Evolutionary conservation across 768 basidiomycete species (phyloP).

Genomic region (Tephrocybe sp.): DNA sequence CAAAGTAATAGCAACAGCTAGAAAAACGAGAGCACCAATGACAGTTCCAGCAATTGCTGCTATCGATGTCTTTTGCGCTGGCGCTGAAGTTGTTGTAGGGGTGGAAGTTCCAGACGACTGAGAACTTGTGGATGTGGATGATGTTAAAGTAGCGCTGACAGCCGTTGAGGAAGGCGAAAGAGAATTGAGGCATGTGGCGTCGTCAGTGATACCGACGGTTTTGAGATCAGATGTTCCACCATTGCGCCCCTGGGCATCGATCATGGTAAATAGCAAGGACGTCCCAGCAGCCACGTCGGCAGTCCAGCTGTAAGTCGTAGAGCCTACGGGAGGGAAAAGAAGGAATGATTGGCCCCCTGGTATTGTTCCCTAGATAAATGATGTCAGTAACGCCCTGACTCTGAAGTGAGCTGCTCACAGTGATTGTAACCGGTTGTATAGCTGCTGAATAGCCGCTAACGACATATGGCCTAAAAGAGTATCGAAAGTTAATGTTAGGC

Average conservation of each 20-base stretch:
- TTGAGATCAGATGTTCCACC: slow-evolving; percentile 64
- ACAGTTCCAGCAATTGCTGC: slow-evolving; percentile 53
- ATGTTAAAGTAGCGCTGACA: slow-evolving; percentile 9
- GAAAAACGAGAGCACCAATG: slow-evolving; percentile 51
- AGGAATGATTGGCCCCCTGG: slow-evolving; percentile 57
- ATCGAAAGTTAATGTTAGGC: not conserved
- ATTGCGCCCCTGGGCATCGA: slow-evolving; percentile 45
- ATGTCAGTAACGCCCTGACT: not conserved
- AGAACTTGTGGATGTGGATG: slow-evolving; percentile 14
- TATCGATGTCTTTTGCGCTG: slow-evolving; percentile 28
- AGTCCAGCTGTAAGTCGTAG: slow-evolving; percentile 50
- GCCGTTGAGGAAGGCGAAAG: slow-evolving; percentile 54
- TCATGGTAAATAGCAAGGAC: slow-evolving; percentile 55
- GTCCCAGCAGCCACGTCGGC: slow-evolving; percentile 60
- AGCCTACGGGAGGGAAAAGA: slow-evolving; percentile 40
- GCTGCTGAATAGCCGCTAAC: slow-evolving; percentile 48
- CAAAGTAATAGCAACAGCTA: slow-evolving; percentile 51
- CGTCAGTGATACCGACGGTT: slow-evolving; percentile 46
- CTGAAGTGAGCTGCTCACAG: slow-evolving; percentile 33
- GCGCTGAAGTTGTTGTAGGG: slow-evolving; percentile 22
- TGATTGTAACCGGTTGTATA: slow-evolving; percentile 52
- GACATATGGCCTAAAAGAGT: slow-evolving; percentile 38
- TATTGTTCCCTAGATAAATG: slow-evolving; percentile 52
- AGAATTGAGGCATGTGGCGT: slow-evolving; percentile 50
- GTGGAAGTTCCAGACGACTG: slow-evolving; percentile 21